phyloP scores from a whole-genome alignment of 768 basidiomycete genomes.

The Amanita inopinata region DNA sequence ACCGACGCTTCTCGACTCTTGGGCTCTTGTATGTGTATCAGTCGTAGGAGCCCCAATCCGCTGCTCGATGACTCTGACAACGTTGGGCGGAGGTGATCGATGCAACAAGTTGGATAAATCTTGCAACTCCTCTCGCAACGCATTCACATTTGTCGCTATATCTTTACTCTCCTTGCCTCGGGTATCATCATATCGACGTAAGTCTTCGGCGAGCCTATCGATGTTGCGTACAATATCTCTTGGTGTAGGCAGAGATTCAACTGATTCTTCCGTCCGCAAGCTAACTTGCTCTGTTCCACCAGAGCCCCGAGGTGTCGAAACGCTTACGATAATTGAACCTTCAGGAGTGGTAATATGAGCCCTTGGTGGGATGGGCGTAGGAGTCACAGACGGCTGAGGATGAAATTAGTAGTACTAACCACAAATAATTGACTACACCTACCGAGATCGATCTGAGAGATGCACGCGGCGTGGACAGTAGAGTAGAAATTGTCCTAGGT shows the following conservation, averaged over 20 bases:
- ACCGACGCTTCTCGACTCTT: slow-evolving; percentile 6
- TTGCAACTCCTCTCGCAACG: slow-evolving; percentile 59
- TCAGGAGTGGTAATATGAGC: slow-evolving; percentile 26
- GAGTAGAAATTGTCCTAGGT: slow-evolving; percentile 28
- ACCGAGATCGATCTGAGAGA: slow-evolving; percentile 5
- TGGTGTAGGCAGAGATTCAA: slow-evolving; percentile 36
- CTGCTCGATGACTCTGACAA: slow-evolving; percentile 11
- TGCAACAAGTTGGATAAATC: slow-evolving; percentile 52
- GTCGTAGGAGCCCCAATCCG: neutral
- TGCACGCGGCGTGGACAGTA: slow-evolving; percentile 35
- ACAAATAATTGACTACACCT: slow-evolving; percentile 1
- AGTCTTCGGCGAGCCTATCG: slow-evolving; percentile 42
- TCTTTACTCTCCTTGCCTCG: slow-evolving; percentile 57
- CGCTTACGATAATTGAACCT: slow-evolving; percentile 25
- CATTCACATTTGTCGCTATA: slow-evolving; percentile 55
- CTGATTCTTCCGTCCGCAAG: slow-evolving; percentile 21
- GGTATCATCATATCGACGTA: slow-evolving; percentile 42
- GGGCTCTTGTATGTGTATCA: neutral
- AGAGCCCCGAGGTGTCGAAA: slow-evolving; percentile 32
- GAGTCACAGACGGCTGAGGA: slow-evolving; percentile 12
- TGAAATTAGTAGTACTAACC: slow-evolving; percentile 3
- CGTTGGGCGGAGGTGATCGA: slow-evolving; percentile 25
- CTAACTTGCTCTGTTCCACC: slow-evolving; percentile 25
- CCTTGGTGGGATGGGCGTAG: slow-evolving; percentile 17
- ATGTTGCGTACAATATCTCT: slow-evolving; percentile 42